These are phyloP conservation scores for Ophiostoma perfectum DNA, from an alignment of 2,329 filamentous ascomycete species.

Conservation along the genomic window DNA sequence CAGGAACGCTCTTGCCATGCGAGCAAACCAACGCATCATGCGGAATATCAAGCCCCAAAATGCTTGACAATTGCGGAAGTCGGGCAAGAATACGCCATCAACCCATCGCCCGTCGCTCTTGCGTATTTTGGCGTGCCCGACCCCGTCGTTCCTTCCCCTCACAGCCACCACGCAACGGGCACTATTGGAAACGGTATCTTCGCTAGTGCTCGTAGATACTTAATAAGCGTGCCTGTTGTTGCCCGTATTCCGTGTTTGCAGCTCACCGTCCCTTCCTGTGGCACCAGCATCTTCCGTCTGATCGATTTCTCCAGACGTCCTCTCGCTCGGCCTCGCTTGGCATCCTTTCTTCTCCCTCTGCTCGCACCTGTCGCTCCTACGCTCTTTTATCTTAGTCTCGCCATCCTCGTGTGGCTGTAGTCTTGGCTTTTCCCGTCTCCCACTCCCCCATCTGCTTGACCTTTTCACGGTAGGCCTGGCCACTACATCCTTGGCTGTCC, in stretches of 20 bases:
- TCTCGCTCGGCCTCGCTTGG: neutral
- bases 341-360: neutral
- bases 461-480: neutral
- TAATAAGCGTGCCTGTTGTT: neutral
- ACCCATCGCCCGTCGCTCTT: neutral
- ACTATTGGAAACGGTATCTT: neutral
- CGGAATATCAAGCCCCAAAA: neutral
- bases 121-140: neutral
- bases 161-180: neutral
- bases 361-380: neutral
- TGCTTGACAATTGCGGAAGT: neutral
- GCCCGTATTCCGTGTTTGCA: neutral
- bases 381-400: neutral
- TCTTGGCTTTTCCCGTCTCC: conserved; percentile 3
- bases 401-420: neutral
- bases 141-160: conserved; percentile 3
- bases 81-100: neutral
- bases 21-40: neutral
- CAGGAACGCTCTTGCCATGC: neutral
- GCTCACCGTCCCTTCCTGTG: neutral
- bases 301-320: neutral
- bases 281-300: neutral
- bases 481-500: neutral
- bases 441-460: neutral
- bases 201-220: neutral